phyloP scores from a whole-genome alignment of 768 basidiomycete genomes.

The Termitomyces sp. region DNA sequence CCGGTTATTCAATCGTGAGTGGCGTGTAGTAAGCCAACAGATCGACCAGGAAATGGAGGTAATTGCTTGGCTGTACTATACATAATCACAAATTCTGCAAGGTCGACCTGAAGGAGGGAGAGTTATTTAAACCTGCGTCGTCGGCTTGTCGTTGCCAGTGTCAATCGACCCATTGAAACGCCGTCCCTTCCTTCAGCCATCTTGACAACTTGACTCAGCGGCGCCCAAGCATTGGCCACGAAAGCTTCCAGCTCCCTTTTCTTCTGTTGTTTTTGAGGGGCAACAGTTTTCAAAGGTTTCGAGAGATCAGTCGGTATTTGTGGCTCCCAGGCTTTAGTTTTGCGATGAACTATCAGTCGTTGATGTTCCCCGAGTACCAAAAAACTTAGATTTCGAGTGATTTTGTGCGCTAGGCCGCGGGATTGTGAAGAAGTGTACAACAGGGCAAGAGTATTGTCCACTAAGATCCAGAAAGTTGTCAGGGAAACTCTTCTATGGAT shows the following conservation, averaged over 20 bases:
- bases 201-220: conserved; percentile 45
- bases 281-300: conserved; percentile 3
- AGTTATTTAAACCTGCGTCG: conserved; percentile 11
- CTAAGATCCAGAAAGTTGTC: conserved; percentile 27
- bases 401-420: conserved; percentile 54
- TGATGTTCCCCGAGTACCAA: conserved; percentile 29
- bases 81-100: not conserved
- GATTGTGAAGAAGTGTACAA: conserved; percentile 56
- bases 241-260: conserved; percentile 19
- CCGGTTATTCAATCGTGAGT: not conserved
- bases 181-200: conserved; percentile 54
- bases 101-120: not conserved
- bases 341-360: conserved; percentile 16
- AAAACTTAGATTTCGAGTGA: conserved; percentile 49
- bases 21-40: not conserved
- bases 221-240: conserved; percentile 34
- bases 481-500: conserved; percentile 2
- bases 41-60: conserved; percentile 1
- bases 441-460: conserved; percentile 61
- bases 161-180: conserved; percentile 45
- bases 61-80: not conserved
- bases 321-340: conserved; percentile 31
- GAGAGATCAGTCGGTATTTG: conserved; percentile 17
- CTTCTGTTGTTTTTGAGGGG: conserved; percentile 7
- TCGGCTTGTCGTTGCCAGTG: conserved; percentile 3